Evolutionary conservation across 106 monocot species (phyloP).

Genomic region (Dioscorea alata): DNA sequence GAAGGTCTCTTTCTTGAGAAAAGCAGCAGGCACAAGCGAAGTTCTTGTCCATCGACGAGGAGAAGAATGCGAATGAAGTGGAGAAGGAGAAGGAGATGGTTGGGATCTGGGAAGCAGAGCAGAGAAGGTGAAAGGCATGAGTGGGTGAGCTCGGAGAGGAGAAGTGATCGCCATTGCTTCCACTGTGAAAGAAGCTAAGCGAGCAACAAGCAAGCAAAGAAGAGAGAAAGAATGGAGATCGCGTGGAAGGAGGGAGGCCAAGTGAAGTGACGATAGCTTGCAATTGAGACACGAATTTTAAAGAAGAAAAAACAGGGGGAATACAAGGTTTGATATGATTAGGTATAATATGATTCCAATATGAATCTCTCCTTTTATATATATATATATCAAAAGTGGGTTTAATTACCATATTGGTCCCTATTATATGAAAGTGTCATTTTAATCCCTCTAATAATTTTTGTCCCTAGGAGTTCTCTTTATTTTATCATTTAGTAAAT

Average conservation of each 20-base stretch:
- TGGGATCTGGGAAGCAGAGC: neutral
- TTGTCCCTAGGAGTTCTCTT: no score
- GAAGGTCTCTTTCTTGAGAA: neutral
- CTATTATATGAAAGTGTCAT: no score
- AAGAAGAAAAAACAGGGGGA: no score
- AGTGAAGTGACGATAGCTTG: constrained; percentile 10
- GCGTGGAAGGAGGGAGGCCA: constrained; percentile 52
- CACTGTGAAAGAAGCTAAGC: neutral
- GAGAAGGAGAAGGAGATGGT: neutral
- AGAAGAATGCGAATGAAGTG: neutral
- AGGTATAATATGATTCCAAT: no score
- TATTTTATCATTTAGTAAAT: no score
- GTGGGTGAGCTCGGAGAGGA: constrained; percentile 16
- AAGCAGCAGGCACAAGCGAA: neutral
- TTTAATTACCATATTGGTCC: no score
- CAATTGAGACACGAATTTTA: no score
- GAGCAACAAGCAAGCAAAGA: neutral
- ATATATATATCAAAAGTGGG: no score
- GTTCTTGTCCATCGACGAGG: neutral
- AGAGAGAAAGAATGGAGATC: neutral
- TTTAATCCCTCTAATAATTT: no score
- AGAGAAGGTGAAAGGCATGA: neutral
- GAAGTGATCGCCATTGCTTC: constrained; percentile 17
- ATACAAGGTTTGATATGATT: no score
- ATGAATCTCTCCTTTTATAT: no score